Conservation (phyloP, 2,329 filamentous ascomycete species). For the Pseudogymnoascus sp. region DNA sequence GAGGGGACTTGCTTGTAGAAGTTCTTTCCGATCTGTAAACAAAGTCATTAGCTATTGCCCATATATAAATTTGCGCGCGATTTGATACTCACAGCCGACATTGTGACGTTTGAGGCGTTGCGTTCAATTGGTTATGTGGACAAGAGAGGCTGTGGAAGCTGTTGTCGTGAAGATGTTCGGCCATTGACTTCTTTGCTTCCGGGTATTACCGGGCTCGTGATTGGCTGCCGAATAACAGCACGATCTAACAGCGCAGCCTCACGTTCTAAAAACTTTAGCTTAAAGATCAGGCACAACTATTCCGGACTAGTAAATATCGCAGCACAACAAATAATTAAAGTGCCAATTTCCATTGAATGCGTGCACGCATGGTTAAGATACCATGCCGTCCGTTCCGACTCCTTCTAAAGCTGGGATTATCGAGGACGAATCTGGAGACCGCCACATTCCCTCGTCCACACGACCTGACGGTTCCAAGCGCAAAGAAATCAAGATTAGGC, state of each 20-base stretch:
- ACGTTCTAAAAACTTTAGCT: background rate
- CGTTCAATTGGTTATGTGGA: constrained; percentile 13
- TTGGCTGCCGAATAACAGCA: constrained; percentile 14
- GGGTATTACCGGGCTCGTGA: constrained; percentile 16
- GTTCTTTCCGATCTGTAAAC: constrained; percentile 26
- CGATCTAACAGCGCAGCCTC: background rate
- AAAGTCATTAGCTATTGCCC: constrained; percentile 20
- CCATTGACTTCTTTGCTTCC: constrained; percentile 12
- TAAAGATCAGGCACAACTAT: constrained; percentile 1
- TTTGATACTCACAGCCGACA: constrained; percentile 23
- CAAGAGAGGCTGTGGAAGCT: constrained; percentile 14
- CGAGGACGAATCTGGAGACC: constrained; percentile 65
- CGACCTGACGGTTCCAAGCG: constrained; percentile 85
- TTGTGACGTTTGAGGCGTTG: constrained; percentile 21
- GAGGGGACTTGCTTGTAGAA: constrained; percentile 28
- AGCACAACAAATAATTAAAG: background rate
- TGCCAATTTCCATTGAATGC: background rate
- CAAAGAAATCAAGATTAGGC: constrained; percentile 87
- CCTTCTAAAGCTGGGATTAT: constrained; percentile 63
- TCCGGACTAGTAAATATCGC: background rate
- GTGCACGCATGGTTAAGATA: constrained; percentile 12
- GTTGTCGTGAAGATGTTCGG: constrained; percentile 20
- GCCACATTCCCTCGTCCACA: constrained; percentile 79
- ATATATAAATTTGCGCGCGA: background rate
- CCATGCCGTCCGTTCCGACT: constrained; percentile 32